These are phyloP conservation scores for Prillingera fragicola DNA, from an alignment of 1,284 basidiomycete species.

Conservation along the genomic window DNA sequence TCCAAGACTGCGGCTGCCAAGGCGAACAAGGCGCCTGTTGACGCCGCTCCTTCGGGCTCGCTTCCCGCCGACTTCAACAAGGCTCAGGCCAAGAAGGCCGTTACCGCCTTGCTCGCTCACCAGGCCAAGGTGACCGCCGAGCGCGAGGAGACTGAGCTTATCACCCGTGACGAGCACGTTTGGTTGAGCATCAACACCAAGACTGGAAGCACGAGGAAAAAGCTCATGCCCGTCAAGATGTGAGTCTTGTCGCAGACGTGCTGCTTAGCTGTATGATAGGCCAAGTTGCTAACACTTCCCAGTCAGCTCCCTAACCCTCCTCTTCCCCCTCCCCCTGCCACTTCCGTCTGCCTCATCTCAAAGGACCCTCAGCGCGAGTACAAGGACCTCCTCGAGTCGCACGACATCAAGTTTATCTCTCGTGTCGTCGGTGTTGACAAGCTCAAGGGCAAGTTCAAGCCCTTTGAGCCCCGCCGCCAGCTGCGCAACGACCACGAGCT, in stretches of 20 bases:
- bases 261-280: not conserved
- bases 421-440: slow-evolving; percentile 88
- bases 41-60: slow-evolving; percentile 17
- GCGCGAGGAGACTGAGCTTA: slow-evolving; percentile 67
- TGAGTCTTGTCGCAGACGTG: slow-evolving; percentile 49
- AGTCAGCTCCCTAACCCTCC: slow-evolving; percentile 72
- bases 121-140: slow-evolving; percentile 60
- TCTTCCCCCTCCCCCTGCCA: slow-evolving; percentile 67
- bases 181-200: slow-evolving; percentile 83
- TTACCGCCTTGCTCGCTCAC: slow-evolving; percentile 68
- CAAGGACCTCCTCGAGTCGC: slow-evolving; percentile 75
- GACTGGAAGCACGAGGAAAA: slow-evolving; percentile 66
- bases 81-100: slow-evolving; percentile 69
- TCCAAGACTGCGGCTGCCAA: slow-evolving; percentile 4
- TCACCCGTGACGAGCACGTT: slow-evolving; percentile 73
- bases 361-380: slow-evolving; percentile 95
- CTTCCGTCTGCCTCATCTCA: slow-evolving; percentile 78
- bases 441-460: slow-evolving; percentile 86
- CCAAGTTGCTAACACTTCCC: slow-evolving; percentile 1
- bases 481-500: slow-evolving; percentile 82
- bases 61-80: slow-evolving; percentile 52
- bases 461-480: slow-evolving; percentile 80
- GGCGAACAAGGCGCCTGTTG: slow-evolving; percentile 4
- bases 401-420: slow-evolving; percentile 79
- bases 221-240: slow-evolving; percentile 78